These are phyloP conservation scores for Sanghuangporus sanghuang DNA, from an alignment of 1,284 basidiomycete genomes.

Conservation along the genomic window DNA sequence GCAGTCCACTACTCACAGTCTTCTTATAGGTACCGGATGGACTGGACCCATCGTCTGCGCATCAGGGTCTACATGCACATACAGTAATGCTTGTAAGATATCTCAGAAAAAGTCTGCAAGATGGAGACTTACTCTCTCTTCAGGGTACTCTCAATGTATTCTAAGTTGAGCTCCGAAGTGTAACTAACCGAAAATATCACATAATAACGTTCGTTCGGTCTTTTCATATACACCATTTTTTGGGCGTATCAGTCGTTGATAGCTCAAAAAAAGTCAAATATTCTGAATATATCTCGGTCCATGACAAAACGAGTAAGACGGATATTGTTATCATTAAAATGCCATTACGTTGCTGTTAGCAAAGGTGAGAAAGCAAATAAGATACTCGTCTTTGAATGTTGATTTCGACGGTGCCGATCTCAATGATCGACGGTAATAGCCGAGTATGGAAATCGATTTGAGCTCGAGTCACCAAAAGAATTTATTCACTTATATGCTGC, in stretches of 20 bases:
- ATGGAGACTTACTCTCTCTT: not conserved
- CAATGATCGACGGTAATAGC: not conserved
- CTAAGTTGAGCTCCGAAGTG: not conserved
- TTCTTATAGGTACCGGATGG: conserved; percentile 3
- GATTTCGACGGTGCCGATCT: not conserved
- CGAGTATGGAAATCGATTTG: conserved; percentile 4
- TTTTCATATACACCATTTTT: not conserved
- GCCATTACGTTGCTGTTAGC: not conserved
- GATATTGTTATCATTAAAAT: too few species aligned
- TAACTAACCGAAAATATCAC: not conserved
- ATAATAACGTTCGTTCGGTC: not conserved
- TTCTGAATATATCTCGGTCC: too few species aligned
- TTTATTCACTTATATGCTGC: conserved; percentile 12
- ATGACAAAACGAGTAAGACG: too few species aligned
- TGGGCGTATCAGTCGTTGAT: too few species aligned
- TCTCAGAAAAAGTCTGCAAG: not conserved
- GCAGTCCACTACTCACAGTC: not conserved
- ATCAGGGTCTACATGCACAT: conserved; percentile 8
- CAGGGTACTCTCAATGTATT: not conserved
- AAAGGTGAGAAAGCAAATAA: not conserved
- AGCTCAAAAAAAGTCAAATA: too few species aligned
- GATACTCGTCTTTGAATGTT: not conserved
- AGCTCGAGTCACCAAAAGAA: conserved; percentile 11
- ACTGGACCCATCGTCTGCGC: conserved; percentile 13
- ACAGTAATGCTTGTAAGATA: conserved; percentile 7